Base-by-base conservation (phyloP, 768 basidiomycete genomes). In the Suillus tomentosus region DNA sequence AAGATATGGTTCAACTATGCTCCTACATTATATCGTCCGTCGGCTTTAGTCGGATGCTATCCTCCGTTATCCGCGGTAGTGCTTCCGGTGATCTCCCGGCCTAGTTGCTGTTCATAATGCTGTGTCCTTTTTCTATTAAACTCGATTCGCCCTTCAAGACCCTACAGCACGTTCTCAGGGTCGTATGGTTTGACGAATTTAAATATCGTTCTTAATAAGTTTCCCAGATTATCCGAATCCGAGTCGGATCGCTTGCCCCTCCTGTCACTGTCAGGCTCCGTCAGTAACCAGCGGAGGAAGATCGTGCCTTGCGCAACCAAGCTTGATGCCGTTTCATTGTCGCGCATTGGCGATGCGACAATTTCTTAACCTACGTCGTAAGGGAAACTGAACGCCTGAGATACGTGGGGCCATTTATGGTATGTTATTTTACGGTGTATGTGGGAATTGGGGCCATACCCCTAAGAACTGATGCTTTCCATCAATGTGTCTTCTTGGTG, bases 121-220 rank as follows among this genome's bases (percentile, higher is more conserved):
- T 13, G 19, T 36, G 13, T 6, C 22, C 22, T 34, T 55, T n/a
- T 37, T 56, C 37, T n/a, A 56, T 56, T 56, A 56, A 56, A 19
- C 36, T 22, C 7, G 55, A 37, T 39, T 14, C 5, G n/a, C 55
- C 36, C 39, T 57, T 15, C 37, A 39, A 37, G 54, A 19, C 19
- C 11, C 55, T 39, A 39, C 15, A 57, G 57, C 40, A 58, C 24
- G 57, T 40, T 27, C 42, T 58, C 57, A 58, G 57, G 57, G 57
- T 58, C 57, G 27, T 42, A 58, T 42, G 19, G 39, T 58, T 42
- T 42, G 27, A 17, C 17, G 1, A 11, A 37, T 37, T 37, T 37
- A 37, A 37, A 24, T 48, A 40, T 9, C 24, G 37, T 57, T 37
- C 14, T 39, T 39, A 3, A 13, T 24, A 22, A 39, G 36, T 37